phyloP scores from a whole-genome alignment of 805 yeast genomes.

The Zygoascus biomembranicola region DNA sequence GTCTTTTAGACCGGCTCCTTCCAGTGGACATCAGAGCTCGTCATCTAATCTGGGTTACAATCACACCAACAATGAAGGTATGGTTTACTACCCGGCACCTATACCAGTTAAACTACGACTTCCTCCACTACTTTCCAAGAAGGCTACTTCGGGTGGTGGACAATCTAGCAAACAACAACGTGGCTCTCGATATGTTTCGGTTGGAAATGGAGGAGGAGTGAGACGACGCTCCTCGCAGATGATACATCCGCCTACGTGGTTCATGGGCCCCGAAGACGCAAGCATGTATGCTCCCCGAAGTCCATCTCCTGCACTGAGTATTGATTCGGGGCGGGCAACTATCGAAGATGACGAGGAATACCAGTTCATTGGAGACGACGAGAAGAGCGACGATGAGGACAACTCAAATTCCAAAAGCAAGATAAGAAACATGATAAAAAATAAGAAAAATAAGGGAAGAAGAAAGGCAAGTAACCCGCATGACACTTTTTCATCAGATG shows the following conservation, averaged over 20 bases:
- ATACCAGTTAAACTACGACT: slow-evolving; percentile 27
- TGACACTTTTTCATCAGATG: slow-evolving; percentile 6
- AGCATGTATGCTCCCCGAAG: slow-evolving; percentile 2
- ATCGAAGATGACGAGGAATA: slow-evolving; percentile 25
- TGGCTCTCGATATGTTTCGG: neutral
- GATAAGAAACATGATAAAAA: slow-evolving; percentile 9
- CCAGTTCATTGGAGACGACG: slow-evolving; percentile 6
- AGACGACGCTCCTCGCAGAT: neutral
- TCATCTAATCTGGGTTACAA: neutral
- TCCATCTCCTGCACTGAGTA: slow-evolving; percentile 13
- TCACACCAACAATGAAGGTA: neutral
- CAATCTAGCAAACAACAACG: neutral
- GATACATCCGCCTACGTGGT: neutral
- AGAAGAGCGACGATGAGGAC: neutral
- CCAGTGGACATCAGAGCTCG: neutral
- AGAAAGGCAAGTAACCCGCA: slow-evolving; percentile 1
- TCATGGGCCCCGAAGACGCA: neutral
- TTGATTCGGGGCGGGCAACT: slow-evolving; percentile 26
- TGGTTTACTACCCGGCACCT: slow-evolving; percentile 29
- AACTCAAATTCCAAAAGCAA: slow-evolving; percentile 1
- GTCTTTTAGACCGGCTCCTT: neutral
- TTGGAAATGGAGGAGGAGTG: neutral
- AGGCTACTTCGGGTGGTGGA: neutral
- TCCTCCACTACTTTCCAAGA: slow-evolving; percentile 27
- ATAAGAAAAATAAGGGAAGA: slow-evolving; percentile 6